A percentile compares a stretch with the other conserved stretches of the same genome.
These are phyloP conservation scores for Penicillium cinerascens DNA, from an alignment of 495 filamentous ascomycete genomes.

Conservation along the genomic window DNA sequence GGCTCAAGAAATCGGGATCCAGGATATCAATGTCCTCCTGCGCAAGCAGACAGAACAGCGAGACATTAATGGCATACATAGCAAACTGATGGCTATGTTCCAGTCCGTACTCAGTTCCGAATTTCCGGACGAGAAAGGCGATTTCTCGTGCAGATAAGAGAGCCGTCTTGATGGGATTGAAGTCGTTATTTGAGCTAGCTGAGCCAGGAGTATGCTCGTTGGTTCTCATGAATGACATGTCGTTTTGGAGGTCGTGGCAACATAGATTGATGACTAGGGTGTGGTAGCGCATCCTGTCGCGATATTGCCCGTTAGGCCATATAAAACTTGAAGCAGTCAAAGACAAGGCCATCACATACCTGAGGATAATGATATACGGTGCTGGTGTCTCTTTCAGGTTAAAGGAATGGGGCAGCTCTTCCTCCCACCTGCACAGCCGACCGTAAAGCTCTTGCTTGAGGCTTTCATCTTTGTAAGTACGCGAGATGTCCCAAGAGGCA, in stretches of 20 bases:
- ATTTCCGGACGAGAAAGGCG: slow-evolving; percentile 12
- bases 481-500: slow-evolving; percentile 14
- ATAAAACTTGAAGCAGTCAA: neutral
- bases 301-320: neutral
- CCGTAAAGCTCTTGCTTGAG: slow-evolving; percentile 21
- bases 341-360: slow-evolving; percentile 9
- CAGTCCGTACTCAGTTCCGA: slow-evolving; percentile 24
- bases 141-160: slow-evolving; percentile 25
- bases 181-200: neutral
- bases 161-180: slow-evolving; percentile 6
- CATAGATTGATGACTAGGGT: slow-evolving; percentile 28
- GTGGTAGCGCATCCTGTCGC: slow-evolving; percentile 31
- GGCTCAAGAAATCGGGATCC: slow-evolving; percentile 25
- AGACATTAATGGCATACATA: slow-evolving; percentile 32
- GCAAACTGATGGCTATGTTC: slow-evolving; percentile 30
- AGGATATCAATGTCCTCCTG: slow-evolving; percentile 24
- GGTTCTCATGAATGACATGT: neutral
- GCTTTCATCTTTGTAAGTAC: slow-evolving; percentile 2
- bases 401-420: slow-evolving; percentile 16
- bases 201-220: slow-evolving; percentile 1
- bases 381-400: slow-evolving; percentile 9
- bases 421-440: slow-evolving; percentile 22
- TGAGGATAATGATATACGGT: slow-evolving; percentile 30
- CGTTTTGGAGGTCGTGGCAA: slow-evolving; percentile 14
- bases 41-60: slow-evolving; percentile 27